phyloP scores from a whole-genome alignment of 2,329 filamentous ascomycete species.

The Fusarium anguioides region DNA sequence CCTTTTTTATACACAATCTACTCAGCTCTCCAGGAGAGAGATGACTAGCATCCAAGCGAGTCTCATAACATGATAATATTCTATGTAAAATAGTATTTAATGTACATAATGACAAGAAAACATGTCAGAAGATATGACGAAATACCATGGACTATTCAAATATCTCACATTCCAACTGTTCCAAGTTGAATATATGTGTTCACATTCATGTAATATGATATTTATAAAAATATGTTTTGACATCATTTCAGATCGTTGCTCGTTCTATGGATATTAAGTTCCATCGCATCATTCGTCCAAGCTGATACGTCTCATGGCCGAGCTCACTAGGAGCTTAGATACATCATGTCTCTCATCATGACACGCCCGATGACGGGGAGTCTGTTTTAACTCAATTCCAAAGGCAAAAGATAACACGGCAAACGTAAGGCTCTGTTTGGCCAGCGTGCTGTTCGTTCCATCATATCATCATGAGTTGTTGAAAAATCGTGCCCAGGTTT shows the following conservation, averaged over 20 bases:
- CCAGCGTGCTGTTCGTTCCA: constrained; percentile 44
- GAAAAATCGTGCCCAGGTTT: constrained; percentile 31
- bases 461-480: constrained; percentile 46
- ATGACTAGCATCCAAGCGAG: constrained; percentile 8
- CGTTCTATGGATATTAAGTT: constrained; percentile 44
- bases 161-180: not conserved
- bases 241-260: constrained; percentile 42
- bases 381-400: constrained; percentile 20
- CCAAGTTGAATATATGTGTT: not conserved
- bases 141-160: constrained; percentile 1
- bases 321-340: constrained; percentile 12
- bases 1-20: constrained; percentile 1
- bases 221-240: constrained; percentile 5
- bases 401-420: constrained; percentile 39
- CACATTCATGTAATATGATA: not conserved
- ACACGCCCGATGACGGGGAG: constrained; percentile 5
- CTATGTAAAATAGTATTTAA: constrained; percentile 37
- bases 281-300: constrained; percentile 26
- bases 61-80: constrained; percentile 26
- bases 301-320: constrained; percentile 9
- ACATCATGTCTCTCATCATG: constrained; percentile 38
- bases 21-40: constrained; percentile 24
- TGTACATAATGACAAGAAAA: constrained; percentile 21
- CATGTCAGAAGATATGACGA: constrained; percentile 1
- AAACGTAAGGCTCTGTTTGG: constrained; percentile 43